phyloP scores from a whole-genome alignment of 2,329 filamentous ascomycete genomes.

The Xylaria sp. region DNA sequence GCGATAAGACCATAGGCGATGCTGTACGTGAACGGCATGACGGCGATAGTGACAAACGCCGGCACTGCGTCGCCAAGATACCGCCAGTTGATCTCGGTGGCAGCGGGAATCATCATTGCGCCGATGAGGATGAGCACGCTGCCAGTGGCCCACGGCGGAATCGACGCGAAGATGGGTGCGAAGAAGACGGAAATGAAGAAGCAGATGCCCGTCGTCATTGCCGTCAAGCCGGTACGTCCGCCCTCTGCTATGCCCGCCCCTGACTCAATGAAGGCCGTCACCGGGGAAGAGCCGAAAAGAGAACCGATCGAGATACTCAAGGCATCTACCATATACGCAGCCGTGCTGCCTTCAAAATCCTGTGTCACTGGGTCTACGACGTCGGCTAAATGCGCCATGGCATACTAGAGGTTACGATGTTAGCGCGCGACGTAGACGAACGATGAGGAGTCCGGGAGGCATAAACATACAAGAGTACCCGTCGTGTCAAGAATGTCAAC shows the following conservation, averaged over 20 bases:
- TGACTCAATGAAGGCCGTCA: constrained; percentile 88
- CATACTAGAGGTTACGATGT: constrained; percentile 56
- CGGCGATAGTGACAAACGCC: constrained; percentile 80
- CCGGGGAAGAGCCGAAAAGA: constrained; percentile 77
- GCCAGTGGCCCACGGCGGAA: constrained; percentile 87
- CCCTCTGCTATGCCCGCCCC: constrained; percentile 89
- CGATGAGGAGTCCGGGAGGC: neutral
- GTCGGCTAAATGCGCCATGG: constrained; percentile 84
- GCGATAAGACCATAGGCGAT: constrained; percentile 87
- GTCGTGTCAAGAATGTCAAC: constrained; percentile 90
- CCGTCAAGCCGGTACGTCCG: constrained; percentile 82
- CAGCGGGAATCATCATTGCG: constrained; percentile 82
- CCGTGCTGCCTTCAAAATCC: constrained; percentile 84
- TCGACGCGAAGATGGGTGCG: constrained; percentile 87
- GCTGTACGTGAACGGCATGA: constrained; percentile 91
- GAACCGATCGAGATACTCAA: constrained; percentile 79
- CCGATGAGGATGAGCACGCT: constrained; percentile 88
- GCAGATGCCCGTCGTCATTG: constrained; percentile 77
- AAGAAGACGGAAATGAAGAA: constrained; percentile 91
- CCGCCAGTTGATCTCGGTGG: constrained; percentile 85
- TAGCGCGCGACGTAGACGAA: neutral
- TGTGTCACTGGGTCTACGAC: constrained; percentile 81
- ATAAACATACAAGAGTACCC: constrained; percentile 63
- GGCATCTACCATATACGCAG: constrained; percentile 85
- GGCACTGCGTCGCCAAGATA: constrained; percentile 85